Evolutionary conservation across 1,139 yeast genomes (phyloP), one percentile per base, ranked within the genome.

Genomic region (Scheffersomyces parashehatae): DNA sequence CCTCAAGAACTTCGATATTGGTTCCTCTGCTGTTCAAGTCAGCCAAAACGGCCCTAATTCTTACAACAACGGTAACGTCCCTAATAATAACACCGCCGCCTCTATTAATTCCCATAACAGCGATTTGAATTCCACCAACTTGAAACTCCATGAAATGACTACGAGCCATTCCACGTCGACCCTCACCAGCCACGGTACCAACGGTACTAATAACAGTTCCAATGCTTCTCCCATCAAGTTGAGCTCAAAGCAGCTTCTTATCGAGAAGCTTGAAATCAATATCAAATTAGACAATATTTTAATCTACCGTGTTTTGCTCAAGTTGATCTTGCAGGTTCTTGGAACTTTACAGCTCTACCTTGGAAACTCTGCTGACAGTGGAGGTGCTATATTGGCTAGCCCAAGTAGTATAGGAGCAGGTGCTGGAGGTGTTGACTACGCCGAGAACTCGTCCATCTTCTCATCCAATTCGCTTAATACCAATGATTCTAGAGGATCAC

Each of bases 261-360:
- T 74, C 33, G 79, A 74, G 49, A 74, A 73, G 53, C 56, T 74
- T 39, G 79, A 74, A 47, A 72, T 74, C 39, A 74, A 73, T 47
- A 73, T 74, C 39, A 57, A 63, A 26, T 60, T 74, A 41, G 79
- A 74, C 49, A 62, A 61, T 26, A 54, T 73, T 36, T 74, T 74
- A 51, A 70, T 70, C 7, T 70, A 63, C 55, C 72, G 70, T 50
- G 66, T 67, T 32, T 57, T 68, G 39, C 53, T 73, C 35, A 60
- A 65, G 48, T 51, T 73, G 39, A 48, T 73, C 10, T 45, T 64
- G n/a, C 54, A 56, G 41, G 62, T 73, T 28, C 67, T 65, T 40
- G 54, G 53, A 8, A 62, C 62, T 5, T 45, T 54, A 37, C 47
- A 50, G 34, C 50, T 48, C 28, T 51, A 46, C 39, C 40, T 48